Evolutionary conservation across 2,329 filamentous ascomycete genomes (phyloP).

Genomic region (Alternaria gansuensis): DNA sequence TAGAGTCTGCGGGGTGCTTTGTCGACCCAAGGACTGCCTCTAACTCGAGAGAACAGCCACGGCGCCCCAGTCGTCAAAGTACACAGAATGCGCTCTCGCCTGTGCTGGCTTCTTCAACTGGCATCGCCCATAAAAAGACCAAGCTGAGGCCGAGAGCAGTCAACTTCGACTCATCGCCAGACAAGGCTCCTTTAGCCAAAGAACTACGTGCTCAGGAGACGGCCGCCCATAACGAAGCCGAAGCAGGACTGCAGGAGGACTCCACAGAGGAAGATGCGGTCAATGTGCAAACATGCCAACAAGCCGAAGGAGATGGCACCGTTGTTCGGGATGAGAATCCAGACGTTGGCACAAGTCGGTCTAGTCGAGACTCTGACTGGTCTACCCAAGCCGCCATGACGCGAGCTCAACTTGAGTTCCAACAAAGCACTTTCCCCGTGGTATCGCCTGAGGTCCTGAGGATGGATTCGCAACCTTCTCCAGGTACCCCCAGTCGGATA

Average conservation of each 20-base stretch:
- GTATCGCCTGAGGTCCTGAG: constrained; percentile 24
- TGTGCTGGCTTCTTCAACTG: constrained; percentile 35
- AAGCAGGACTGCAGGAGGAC: not conserved
- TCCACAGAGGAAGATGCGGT: not conserved
- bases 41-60: not conserved
- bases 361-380: constrained; percentile 37
- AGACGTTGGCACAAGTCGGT: constrained; percentile 12
- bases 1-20: constrained; percentile 28
- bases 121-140: constrained; percentile 41
- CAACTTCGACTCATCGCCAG: constrained; percentile 40
- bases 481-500: constrained; percentile 28
- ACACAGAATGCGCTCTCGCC: constrained; percentile 26
- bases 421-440: constrained; percentile 38
- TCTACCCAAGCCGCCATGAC: constrained; percentile 52
- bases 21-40: constrained; percentile 4
- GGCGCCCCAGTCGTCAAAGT: constrained; percentile 2
- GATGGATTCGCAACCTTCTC: constrained; percentile 30
- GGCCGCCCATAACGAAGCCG: not conserved
- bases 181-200: constrained; percentile 7
- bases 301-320: not conserved
- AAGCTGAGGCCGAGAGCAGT: constrained; percentile 33
- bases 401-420: constrained; percentile 47
- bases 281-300: not conserved
- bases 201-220: not conserved
- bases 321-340: constrained; percentile 1